A percentile compares a stretch with the other conserved stretches of the same genome.
phyloP scores from a whole-genome alignment of 108 stramenopile species.

The Seminavis robusta region DNA sequence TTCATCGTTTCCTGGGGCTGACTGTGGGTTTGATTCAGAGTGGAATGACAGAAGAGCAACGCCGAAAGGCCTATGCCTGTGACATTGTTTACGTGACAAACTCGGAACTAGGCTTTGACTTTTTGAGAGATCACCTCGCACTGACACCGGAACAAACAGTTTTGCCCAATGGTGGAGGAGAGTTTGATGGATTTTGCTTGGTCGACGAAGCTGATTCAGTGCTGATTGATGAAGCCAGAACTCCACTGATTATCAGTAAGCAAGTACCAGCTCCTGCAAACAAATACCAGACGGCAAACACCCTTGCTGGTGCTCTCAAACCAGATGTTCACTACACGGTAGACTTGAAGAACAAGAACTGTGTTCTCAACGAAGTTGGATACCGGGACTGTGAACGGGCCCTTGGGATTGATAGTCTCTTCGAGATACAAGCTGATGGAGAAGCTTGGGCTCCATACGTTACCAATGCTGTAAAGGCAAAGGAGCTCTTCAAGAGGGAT shows the following conservation, averaged over 20 bases:
- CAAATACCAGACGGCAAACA: conserved; percentile 75
- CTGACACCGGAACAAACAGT: conserved; percentile 78
- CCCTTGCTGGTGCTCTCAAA: conserved; percentile 81
- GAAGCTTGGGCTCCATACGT: conserved; percentile 90
- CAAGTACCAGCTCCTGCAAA: conserved; percentile 81
- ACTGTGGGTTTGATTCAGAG: conserved; percentile 92
- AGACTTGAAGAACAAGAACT: conserved; percentile 89
- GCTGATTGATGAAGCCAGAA: conserved; percentile 95
- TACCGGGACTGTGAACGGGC: conserved; percentile 85
- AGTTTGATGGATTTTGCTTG: conserved; percentile 86
- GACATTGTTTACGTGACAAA: conserved; percentile 97
- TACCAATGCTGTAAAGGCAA: conserved; percentile 89
- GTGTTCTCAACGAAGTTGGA: conserved; percentile 85
- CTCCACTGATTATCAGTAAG: conserved; percentile 93
- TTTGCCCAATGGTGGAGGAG: conserved; percentile 59
- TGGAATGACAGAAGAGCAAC: conserved; percentile 77
- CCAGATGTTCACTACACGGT: conserved; percentile 86
- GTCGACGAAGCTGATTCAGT: conserved; percentile 97
- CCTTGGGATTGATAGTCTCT: conserved; percentile 77
- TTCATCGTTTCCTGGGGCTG: conserved; percentile 90
- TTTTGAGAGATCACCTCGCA: conserved; percentile 86
- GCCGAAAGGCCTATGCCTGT: conserved; percentile 79
- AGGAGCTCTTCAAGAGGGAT: conserved; percentile 90
- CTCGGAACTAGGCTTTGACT: conserved; percentile 95
- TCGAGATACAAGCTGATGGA: conserved; percentile 73